These are phyloP conservation scores for Aureobasidium namibiae DNA, from an alignment of 2,329 filamentous ascomycete genomes.

Conservation along the genomic window DNA sequence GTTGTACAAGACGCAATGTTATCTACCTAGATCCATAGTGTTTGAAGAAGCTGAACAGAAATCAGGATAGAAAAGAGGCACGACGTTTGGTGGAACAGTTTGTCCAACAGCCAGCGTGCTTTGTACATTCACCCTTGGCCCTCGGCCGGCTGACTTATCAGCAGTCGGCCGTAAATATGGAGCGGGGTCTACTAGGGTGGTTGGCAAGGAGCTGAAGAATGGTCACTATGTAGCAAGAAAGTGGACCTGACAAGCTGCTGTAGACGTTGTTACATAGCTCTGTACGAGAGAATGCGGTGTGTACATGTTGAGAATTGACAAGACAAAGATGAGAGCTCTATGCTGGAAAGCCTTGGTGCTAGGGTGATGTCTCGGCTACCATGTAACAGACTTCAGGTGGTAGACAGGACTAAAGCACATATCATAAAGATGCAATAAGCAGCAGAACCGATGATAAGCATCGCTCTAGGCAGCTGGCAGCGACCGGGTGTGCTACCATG, in stretches of 20 bases:
- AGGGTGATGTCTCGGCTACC: neutral
- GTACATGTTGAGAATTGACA: neutral
- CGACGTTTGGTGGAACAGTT: neutral
- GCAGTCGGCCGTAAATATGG: conserved; percentile 6
- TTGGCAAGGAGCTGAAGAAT: neutral
- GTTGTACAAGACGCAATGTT: neutral
- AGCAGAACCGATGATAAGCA: neutral
- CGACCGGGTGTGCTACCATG: neutral
- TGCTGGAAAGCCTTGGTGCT: neutral
- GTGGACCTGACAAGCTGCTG: neutral
- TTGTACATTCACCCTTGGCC: neutral
- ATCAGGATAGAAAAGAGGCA: neutral
- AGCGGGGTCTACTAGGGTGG: conserved; percentile 5
- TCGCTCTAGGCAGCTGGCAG: neutral
- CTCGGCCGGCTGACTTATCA: conserved; percentile 4
- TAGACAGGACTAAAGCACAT: neutral
- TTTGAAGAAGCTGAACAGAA: neutral
- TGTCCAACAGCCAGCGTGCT: neutral
- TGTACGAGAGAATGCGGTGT: neutral
- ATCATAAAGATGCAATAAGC: neutral
- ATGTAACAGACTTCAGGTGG: neutral
- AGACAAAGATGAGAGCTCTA: neutral
- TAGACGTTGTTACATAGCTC: neutral
- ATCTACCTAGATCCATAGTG: neutral
- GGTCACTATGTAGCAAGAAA: neutral